These are phyloP conservation scores for Candida railenensis DNA, from an alignment of 805 yeast genomes.

Conservation along the genomic window DNA sequence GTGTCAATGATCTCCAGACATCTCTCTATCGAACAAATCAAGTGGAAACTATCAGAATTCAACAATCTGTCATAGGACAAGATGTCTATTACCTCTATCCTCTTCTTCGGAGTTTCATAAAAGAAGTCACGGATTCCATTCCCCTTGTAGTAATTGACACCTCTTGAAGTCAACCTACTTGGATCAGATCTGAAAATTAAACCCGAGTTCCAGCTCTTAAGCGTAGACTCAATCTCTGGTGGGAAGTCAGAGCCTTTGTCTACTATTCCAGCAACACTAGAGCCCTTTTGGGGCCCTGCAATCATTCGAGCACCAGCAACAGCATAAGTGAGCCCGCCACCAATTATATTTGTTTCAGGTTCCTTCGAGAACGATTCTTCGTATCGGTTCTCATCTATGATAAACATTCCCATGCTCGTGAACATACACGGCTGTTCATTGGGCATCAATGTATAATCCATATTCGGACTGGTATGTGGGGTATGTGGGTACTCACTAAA, in stretches of 20 bases:
- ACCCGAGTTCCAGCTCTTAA: slow-evolving; percentile 64
- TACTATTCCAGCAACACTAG: slow-evolving; percentile 61
- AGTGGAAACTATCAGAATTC: slow-evolving; percentile 52
- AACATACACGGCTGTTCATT: slow-evolving; percentile 29
- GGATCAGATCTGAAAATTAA: slow-evolving; percentile 51
- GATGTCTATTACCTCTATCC: slow-evolving; percentile 60
- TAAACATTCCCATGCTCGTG: slow-evolving; percentile 83
- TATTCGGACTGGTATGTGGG: background rate
- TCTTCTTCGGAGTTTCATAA: slow-evolving; percentile 59
- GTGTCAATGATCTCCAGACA: slow-evolving; percentile 47
- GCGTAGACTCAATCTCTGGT: slow-evolving; percentile 31
- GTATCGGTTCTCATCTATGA: slow-evolving; percentile 80
- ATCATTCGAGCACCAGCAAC: slow-evolving; percentile 70
- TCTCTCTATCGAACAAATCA: slow-evolving; percentile 71
- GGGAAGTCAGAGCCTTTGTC: slow-evolving; percentile 86
- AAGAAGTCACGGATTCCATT: slow-evolving; percentile 56
- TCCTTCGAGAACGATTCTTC: slow-evolving; percentile 28
- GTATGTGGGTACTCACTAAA: no score
- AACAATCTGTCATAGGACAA: slow-evolving; percentile 34
- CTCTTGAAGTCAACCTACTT: slow-evolving; percentile 69
- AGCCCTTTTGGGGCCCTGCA: slow-evolving; percentile 32
- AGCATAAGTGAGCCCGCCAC: slow-evolving; percentile 90
- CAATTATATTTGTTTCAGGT: slow-evolving; percentile 52
- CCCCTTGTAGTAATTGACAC: slow-evolving; percentile 71
- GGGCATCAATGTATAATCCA: slow-evolving; percentile 7